Base-by-base conservation (phyloP, 805 yeast species). In the Komagataella ulmi region DNA sequence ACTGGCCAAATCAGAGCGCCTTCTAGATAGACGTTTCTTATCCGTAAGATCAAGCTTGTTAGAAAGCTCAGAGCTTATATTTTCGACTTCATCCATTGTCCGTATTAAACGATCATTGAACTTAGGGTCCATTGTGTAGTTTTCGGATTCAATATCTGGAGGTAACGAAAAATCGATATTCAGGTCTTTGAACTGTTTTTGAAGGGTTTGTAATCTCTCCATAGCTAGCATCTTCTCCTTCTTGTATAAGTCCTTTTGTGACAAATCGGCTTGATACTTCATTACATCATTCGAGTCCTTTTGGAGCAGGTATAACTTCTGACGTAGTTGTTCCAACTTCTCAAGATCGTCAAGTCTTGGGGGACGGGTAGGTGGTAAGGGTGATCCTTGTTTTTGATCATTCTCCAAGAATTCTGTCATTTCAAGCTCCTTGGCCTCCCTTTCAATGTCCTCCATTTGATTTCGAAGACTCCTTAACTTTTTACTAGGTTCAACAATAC, bases 381-480 rank as follows among this genome's bases (percentile, higher is more conserved):
- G 40, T 3, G 40, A 30, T 6, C 62, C 56, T 54, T 67, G 57
- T 52, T 55, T 56, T 36, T 46, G 17, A 59, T 56, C 12, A 14
- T 45, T 24, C 1, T 80, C 86, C 24, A 77, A 83, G 59, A 88
- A 89, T 57, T 88, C 93, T 18, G 86, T 84, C 77, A 80, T 83
- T 63, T 91, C 97, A 53, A 91, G 72, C 59, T 85, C 86, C 54
- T 95, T 71, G 0, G 97, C 97, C 69, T 87, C 86, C 49, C 78
- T 76, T 61, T 87, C 96, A 51, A 90, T 73, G 55, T 79, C 83
- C 54, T 86, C 95, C 96, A 88, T 88, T 61, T 83, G 77, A 58
- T 83, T 87, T 52, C 96, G 73, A 58, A 90, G 71, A 47, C 79
- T 82, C 54, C 93, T 74, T 50, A 89, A 67, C 56, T 91, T 72